phyloP scores from a whole-genome alignment of 352 stramenopile genomes.

The Labyrinthula sp. region DNA sequence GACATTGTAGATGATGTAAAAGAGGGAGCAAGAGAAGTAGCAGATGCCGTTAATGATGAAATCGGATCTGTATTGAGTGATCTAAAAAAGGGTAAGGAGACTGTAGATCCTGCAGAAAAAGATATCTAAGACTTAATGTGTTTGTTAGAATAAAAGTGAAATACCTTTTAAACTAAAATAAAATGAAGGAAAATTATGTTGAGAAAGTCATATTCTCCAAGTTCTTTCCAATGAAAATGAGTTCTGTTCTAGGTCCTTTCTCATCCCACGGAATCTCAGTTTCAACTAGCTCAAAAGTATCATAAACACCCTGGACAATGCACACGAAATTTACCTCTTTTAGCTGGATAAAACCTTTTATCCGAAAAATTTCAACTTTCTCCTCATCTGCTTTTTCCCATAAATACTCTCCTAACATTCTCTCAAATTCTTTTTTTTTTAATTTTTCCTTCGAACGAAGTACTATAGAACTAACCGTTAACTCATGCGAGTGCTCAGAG shows the following conservation, averaged over 20 bases:
- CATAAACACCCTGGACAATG: constrained; percentile 27
- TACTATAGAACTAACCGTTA: constrained; percentile 19
- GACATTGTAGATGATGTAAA: not conserved
- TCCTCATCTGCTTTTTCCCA: constrained; percentile 15
- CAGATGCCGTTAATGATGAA: no score
- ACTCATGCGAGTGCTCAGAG: constrained; percentile 7
- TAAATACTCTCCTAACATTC: constrained; percentile 15
- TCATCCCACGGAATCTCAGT: constrained; percentile 5
- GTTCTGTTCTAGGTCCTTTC: constrained; percentile 5
- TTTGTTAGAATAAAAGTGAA: no score
- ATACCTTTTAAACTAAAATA: no score
- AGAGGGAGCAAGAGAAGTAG: constrained; percentile 3
- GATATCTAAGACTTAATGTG: no score
- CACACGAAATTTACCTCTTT: constrained; percentile 6
- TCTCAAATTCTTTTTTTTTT: constrained; percentile 5
- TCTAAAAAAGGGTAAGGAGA: no score
- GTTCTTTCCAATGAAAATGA: constrained; percentile 24
- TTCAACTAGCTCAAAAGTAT: constrained; percentile 24
- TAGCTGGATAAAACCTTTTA: constrained; percentile 24
- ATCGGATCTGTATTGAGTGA: no score
- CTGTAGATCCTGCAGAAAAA: no score
- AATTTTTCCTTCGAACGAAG: not conserved
- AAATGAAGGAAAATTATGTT: no score
- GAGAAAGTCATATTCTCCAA: no score
- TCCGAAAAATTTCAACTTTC: constrained; percentile 9